A percentile compares a stretch with the other conserved stretches of the same genome.
Conservation (phyloP, 2,329 filamentous ascomycete species). For the Colletotrichum trifolii region DNA sequence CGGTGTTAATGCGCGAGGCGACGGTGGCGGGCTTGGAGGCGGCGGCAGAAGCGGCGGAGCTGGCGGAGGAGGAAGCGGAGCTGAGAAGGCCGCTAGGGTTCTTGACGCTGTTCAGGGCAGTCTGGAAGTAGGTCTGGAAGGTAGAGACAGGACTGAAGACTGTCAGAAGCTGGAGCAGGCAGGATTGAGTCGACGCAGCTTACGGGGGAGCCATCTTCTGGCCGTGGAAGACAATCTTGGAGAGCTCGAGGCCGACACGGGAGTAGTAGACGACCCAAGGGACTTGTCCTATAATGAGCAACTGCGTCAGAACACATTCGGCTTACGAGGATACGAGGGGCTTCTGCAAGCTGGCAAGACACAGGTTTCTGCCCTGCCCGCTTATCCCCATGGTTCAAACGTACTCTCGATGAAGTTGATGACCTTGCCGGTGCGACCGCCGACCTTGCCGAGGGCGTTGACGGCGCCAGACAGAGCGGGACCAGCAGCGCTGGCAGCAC, state of each 20-base stretch:
- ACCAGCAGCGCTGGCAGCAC: slow-evolving; percentile 83
- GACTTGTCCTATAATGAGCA: slow-evolving; percentile 73
- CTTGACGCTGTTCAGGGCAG: slow-evolving; percentile 74
- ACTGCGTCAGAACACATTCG: slow-evolving; percentile 23
- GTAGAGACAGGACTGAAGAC: slow-evolving; percentile 75
- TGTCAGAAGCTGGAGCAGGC: slow-evolving; percentile 7
- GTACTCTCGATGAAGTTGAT: slow-evolving; percentile 88
- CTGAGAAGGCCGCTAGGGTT: slow-evolving; percentile 73
- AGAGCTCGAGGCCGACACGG: slow-evolving; percentile 86
- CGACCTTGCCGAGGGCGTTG: slow-evolving; percentile 76
- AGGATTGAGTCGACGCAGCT: slow-evolving; percentile 54
- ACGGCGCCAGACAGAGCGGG: slow-evolving; percentile 80
- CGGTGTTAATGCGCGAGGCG: slow-evolving; percentile 65
- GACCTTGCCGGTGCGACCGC: slow-evolving; percentile 83
- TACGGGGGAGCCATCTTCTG: slow-evolving; percentile 97
- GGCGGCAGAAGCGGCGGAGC: slow-evolving; percentile 65
- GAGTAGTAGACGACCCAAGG: slow-evolving; percentile 93
- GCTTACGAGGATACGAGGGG: no score
- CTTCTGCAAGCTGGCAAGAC: no score
- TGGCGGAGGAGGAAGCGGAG: slow-evolving; percentile 66
- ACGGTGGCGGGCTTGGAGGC: slow-evolving; percentile 51
- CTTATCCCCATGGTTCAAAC: slow-evolving; percentile 45
- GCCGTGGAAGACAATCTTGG: slow-evolving; percentile 85
- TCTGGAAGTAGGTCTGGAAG: slow-evolving; percentile 89
- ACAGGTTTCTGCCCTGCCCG: no score